Evolutionary conservation across 192 early-diverging fungal species (phyloP), one percentile per base, ranked within the genome.

Genomic region (Dissophora globulifera): DNA sequence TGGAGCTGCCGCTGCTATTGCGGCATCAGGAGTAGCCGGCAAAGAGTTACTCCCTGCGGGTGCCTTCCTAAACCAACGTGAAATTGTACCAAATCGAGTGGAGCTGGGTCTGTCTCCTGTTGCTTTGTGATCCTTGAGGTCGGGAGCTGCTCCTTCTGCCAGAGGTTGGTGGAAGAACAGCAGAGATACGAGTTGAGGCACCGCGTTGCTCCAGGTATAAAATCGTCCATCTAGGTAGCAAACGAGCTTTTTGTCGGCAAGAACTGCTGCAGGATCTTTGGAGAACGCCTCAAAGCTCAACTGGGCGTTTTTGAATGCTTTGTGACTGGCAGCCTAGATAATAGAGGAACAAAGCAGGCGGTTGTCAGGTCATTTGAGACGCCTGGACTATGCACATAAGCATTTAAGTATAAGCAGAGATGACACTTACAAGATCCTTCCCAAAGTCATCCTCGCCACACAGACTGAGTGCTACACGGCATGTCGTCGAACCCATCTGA

Each of bases 111-210:
- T 58, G 31, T 62, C 72, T 10, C 59, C 63, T 7, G 58, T 30
- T 26, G 58, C 15, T 23, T 76, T 76, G 54, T 76, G 72, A n/a
- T 62, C 72, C 50, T 62, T 76, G 15, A 56, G 17, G 38, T 53
- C 52, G 11, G 45, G 52, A 23, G 58, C 20, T 11, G 52, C 40
- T 0, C 78, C 63, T 5, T 80, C 84, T 12, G 82, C 50, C 27
- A 92, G 74, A 2, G 82, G 79, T 58, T 88, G 82, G 19, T 84
- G 78, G 74, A 86, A 92, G 1, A 87, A 82, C 6, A 88, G 62
- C 10, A 85, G 68, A 10, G 88, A 81, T 2, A 82, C 67, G 22
- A 95, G 63, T 27, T 90, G 72, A 20, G 92, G 91, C 12, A 80
- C 85, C 12, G 89, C 87, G 4, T 81, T 64, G 16, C 64, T 38